Evolutionary conservation across 495 filamentous ascomycete species (phyloP).

Genomic region (Cercophora newfieldiana): DNA sequence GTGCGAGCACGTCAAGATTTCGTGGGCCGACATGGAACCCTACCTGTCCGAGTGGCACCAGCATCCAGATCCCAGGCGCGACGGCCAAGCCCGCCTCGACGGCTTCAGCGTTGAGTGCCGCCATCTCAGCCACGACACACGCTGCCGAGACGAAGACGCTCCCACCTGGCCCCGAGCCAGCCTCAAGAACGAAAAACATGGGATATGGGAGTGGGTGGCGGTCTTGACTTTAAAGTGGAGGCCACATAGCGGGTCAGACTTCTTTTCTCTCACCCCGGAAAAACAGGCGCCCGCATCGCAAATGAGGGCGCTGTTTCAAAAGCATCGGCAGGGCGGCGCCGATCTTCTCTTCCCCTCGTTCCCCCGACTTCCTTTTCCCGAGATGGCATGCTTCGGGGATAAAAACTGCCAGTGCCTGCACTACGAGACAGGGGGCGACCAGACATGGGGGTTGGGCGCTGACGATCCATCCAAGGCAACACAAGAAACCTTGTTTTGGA

Average conservation of each 20-base stretch:
- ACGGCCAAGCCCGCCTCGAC: slow-evolving; percentile 22
- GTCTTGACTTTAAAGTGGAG: slow-evolving; percentile 21
- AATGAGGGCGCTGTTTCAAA: slow-evolving; percentile 23
- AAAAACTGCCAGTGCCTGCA: slow-evolving; percentile 16
- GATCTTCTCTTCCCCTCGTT: slow-evolving; percentile 17
- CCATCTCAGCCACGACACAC: slow-evolving; percentile 22
- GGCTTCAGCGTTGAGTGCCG: slow-evolving; percentile 25
- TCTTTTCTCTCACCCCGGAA: slow-evolving; percentile 17
- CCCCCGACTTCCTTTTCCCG: slow-evolving; percentile 15
- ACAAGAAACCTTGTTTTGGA: slow-evolving; percentile 10
- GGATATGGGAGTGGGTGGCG: not conserved
- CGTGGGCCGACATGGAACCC: slow-evolving; percentile 23
- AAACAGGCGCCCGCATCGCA: slow-evolving; percentile 18
- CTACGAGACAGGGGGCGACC: slow-evolving; percentile 18
- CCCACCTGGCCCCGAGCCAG: slow-evolving; percentile 25
- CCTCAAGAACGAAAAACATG: slow-evolving; percentile 5
- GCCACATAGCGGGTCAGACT: slow-evolving; percentile 21
- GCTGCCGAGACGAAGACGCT: slow-evolving; percentile 17
- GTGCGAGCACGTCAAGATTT: slow-evolving; percentile 28
- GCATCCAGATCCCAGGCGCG: not conserved
- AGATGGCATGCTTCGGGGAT: slow-evolving; percentile 24
- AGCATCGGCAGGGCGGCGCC: slow-evolving; percentile 22
- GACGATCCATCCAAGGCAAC: slow-evolving; percentile 8
- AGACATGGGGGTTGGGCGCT: slow-evolving; percentile 7
- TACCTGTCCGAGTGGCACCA: slow-evolving; percentile 18